Conservation (phyloP, 23 red algal species). For the Gracilaria gracilis region DNA sequence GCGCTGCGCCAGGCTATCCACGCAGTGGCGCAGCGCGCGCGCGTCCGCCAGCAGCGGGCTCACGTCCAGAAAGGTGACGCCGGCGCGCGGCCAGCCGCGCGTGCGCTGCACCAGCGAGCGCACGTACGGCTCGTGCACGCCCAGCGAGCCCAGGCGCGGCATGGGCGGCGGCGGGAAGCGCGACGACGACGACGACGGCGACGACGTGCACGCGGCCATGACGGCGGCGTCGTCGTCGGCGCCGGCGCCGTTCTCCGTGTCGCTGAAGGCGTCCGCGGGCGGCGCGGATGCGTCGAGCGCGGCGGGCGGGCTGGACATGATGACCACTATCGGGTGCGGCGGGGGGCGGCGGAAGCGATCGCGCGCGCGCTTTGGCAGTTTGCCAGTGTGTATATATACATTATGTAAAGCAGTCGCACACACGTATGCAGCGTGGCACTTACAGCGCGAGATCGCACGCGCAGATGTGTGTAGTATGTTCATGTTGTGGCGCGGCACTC, state of each 20-base stretch:
- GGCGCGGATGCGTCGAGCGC: constrained; percentile 20
- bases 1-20: constrained; percentile 47
- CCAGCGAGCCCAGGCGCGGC: constrained; percentile 28
- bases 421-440: too few relatives aligned
- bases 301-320: not conserved
- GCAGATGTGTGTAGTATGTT: too few relatives aligned
- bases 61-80: constrained; percentile 56
- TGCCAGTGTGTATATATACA: too few relatives aligned
- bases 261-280: constrained; percentile 22
- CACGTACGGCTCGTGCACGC: constrained; percentile 62
- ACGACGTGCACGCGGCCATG: not conserved
- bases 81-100: constrained; percentile 44
- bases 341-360: not conserved
- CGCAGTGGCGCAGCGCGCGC: constrained; percentile 29
- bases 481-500: too few relatives aligned
- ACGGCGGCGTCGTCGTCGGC: not conserved
- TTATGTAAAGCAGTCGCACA: too few relatives aligned
- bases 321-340: not conserved
- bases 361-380: too few relatives aligned
- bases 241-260: not conserved
- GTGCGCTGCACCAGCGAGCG: constrained; percentile 37
- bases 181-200: not conserved
- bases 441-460: too few relatives aligned
- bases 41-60: constrained; percentile 50
- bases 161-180: constrained; percentile 19